Conservation (phyloP, 495 filamentous ascomycete genomes). For the Xanthoparmelia taractica region DNA sequence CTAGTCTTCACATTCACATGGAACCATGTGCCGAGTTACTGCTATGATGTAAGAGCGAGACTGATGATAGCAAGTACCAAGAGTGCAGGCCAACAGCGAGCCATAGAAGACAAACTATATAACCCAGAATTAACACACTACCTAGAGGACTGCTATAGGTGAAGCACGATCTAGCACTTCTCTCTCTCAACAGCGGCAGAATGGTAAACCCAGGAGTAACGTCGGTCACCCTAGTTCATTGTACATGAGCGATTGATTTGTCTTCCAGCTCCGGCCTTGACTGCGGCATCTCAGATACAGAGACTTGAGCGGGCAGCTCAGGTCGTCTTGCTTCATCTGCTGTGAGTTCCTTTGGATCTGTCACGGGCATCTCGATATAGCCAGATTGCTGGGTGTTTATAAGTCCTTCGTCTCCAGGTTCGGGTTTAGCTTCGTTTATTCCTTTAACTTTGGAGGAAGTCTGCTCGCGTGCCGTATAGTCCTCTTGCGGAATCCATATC, state of each 20-base stretch:
- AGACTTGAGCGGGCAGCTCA: background rate
- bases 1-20: no score
- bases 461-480: background rate
- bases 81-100: no score
- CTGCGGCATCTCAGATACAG: background rate
- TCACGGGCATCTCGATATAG: background rate
- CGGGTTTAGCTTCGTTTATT: background rate
- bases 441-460: background rate
- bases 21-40: no score
- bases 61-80: no score
- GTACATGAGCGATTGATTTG: background rate
- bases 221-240: background rate
- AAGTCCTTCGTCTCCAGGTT: background rate
- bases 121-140: no score
- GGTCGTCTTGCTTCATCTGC: background rate
- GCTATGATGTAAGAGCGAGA: no score
- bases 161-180: no score
- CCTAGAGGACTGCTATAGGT: no score
- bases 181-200: no score
- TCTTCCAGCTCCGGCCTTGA: background rate
- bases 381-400: background rate
- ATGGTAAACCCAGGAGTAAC: no score
- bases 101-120: no score
- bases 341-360: background rate
- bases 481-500: background rate